These are phyloP conservation scores for Colletotrichum sp. DNA, from an alignment of 2,329 filamentous ascomycete genomes.

Conservation along the genomic window DNA sequence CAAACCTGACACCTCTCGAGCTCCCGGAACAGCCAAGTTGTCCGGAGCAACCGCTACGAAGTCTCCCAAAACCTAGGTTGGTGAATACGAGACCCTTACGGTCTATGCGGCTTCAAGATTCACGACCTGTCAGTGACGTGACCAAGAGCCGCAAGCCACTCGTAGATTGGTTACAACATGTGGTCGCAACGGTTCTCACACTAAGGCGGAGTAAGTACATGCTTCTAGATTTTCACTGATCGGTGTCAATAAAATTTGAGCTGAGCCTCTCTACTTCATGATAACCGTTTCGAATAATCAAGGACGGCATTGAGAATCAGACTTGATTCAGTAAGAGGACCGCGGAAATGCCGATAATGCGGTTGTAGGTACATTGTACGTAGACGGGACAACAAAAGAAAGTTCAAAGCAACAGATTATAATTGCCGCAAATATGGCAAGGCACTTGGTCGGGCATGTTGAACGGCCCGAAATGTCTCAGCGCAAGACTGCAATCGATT, in stretches of 20 bases:
- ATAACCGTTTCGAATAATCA: not conserved
- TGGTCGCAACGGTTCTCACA: not conserved
- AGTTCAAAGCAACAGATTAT: not conserved
- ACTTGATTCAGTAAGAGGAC: not conserved
- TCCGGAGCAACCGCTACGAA: fast-evolving
- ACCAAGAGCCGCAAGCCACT: not conserved
- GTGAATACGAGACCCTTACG: not conserved
- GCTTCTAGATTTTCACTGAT: not conserved
- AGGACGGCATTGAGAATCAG: not conserved
- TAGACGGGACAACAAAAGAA: not conserved
- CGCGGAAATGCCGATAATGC: not conserved
- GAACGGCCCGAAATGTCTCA: not conserved
- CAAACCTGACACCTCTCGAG: not conserved
- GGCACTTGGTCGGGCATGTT: not conserved
- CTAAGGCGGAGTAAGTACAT: not conserved
- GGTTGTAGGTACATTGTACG: not conserved
- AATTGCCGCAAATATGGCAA: not conserved
- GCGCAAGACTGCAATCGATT: not conserved
- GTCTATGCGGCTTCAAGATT: not conserved
- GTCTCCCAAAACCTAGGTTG: not conserved
- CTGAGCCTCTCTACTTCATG: not conserved
- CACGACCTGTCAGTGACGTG: not conserved
- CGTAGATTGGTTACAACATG: not conserved
- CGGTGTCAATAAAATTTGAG: not conserved
- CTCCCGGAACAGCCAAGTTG: not conserved